These are phyloP conservation scores for Emmonsiellopsis sp. DNA, from an alignment of 2,329 filamentous ascomycete species.

Conservation along the genomic window DNA sequence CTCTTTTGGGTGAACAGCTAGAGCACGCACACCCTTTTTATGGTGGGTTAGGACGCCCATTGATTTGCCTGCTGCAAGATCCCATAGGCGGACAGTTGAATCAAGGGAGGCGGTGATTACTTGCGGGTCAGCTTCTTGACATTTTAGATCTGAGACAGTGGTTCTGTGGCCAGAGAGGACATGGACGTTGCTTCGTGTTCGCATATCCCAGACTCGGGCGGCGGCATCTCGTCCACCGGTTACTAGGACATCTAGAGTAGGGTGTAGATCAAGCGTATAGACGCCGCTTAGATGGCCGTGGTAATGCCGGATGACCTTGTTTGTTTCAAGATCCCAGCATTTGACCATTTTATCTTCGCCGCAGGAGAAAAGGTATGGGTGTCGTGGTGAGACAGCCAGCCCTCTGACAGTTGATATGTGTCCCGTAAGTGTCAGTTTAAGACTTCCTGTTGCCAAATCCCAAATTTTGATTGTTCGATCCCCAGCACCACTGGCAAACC, in stretches of 20 bases:
- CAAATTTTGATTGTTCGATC: conserved; percentile 98
- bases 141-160: conserved; percentile 80
- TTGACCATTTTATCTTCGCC: conserved; percentile 99
- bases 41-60: conserved; percentile 96
- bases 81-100: conserved; percentile 84
- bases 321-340: conserved; percentile 99
- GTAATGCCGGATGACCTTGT: conserved; percentile 96
- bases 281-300: conserved; percentile 95
- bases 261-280: conserved; percentile 87
- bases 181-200: conserved; percentile 89
- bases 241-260: conserved; percentile 86
- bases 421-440: conserved; percentile 79
- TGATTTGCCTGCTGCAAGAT: conserved; percentile 89
- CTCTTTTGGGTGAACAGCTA: conserved; percentile 78
- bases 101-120: conserved; percentile 91
- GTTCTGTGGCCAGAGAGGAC: conserved; percentile 84
- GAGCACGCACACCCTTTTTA: conserved; percentile 87
- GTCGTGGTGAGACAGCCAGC: conserved; percentile 80
- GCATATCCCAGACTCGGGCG: conserved; percentile 96
- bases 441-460: conserved; percentile 81
- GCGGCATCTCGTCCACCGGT: conserved; percentile 93
- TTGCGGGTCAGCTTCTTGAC: conserved; percentile 93
- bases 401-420: conserved; percentile 92
- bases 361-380: conserved; percentile 95
- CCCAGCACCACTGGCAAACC: conserved; percentile 92